Base-by-base conservation (phyloP, 768 basidiomycete species). In the Tephrocybe sp. region DNA sequence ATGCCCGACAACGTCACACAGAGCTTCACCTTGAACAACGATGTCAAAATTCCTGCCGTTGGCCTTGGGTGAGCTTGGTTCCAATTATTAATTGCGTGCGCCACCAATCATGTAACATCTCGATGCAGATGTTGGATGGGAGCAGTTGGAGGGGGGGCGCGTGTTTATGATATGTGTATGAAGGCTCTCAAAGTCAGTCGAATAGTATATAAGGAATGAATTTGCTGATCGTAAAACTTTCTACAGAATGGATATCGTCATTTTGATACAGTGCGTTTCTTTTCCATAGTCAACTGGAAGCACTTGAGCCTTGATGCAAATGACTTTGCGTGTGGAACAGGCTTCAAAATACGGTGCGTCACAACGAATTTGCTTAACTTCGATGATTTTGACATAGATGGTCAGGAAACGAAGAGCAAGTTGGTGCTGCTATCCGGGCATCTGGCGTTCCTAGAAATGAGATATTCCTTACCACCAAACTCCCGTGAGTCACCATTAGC, bases 381-480 rank as follows among this genome's bases (percentile, higher is more conserved):
- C 15, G 7, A 4, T 36, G 46, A 14, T 36, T 10, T 4, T 33
- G 17, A 48, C 26, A 24, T 24, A 17, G 3, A 20, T 39, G 24
- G n/a, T 30, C 17, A 69, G 75, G 62, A 1, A 82, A 77, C 50
- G 81, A 82, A 59, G 60, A 70, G 54, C 54, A 62, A 10, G 78
- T 80, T 20, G 77, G 80, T 4, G 58, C 60, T 25, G 79, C 74
- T 2, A 70, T 83, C 37, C 65, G 72, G 11, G 75, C 69, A 17
- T 76, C 74, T 21, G 71, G 69, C 1, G 64, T 79, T n/a, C 72
- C 77, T 4, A 69, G 78, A 37, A 63, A 62, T 20, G 68, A 77
- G 25, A 65, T 81, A 33, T 81, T 73, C 60, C 56, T 82, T 10
- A 78, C 77, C 5, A 81, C 80, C 15, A 83, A 83, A 56, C 63